Percentiles rank a stretch among this genome's conserved stretches.
These are phyloP conservation scores for Rosa hybrid DNA, from an alignment of 331 rosid species.

Conservation along the genomic window DNA sequence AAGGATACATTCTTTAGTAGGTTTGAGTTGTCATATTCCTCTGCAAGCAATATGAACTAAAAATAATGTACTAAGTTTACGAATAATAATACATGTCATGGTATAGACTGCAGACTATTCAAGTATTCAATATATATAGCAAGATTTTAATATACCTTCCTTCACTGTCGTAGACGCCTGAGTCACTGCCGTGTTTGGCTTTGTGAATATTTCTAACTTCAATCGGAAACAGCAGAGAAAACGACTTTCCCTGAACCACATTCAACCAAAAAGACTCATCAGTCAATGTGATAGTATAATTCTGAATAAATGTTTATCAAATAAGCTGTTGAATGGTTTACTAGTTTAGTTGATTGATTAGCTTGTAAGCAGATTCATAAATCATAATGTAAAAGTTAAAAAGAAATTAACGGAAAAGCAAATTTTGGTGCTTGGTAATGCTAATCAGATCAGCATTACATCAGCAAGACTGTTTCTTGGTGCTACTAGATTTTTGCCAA, in stretches of 20 bases:
- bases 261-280: background rate
- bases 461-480: background rate
- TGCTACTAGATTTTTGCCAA: background rate
- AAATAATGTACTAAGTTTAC: background rate
- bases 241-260: constrained; percentile 62
- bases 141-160: constrained; percentile 1
- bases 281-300: background rate
- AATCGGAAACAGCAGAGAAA: constrained; percentile 67
- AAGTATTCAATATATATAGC: background rate
- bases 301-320: background rate
- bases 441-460: background rate
- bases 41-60: background rate
- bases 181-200: constrained; percentile 75
- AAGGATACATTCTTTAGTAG: background rate
- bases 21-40: background rate
- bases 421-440: background rate
- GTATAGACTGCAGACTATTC: background rate
- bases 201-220: constrained; percentile 60
- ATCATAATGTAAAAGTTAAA: background rate
- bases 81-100: background rate
- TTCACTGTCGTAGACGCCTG: constrained; percentile 57
- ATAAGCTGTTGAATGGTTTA: background rate
- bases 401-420: background rate
- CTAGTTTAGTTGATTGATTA: background rate
- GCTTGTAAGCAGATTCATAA: background rate